These are phyloP conservation scores for Petasospora fabianii DNA, from an alignment of 1,139 yeast species.

Conservation along the genomic window DNA sequence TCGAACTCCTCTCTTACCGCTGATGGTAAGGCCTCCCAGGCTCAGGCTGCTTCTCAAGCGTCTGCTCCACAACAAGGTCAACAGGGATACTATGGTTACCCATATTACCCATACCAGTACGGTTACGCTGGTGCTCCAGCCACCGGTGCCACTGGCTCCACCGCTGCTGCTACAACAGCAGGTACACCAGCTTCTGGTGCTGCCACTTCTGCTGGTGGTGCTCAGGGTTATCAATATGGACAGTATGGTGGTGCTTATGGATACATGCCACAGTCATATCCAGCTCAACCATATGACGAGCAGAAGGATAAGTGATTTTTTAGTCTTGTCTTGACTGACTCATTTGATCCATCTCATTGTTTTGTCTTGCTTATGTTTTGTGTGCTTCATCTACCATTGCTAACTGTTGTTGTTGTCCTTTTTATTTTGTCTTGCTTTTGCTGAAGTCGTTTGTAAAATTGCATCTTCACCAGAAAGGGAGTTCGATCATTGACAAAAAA, in stretches of 20 bases:
- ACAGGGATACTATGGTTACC: constrained; percentile 23
- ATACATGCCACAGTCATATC: constrained; percentile 25
- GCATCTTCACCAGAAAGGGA: no score
- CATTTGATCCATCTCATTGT: not conserved
- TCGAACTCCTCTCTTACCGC: constrained; percentile 15
- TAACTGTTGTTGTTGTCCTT: not conserved
- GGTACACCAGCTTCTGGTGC: constrained; percentile 6
- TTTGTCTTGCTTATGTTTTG: not conserved
- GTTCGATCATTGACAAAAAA: no score
- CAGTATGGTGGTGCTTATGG: constrained; percentile 23
- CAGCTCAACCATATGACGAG: constrained; percentile 22
- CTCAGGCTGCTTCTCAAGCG: constrained; percentile 3
- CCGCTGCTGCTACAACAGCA: constrained; percentile 7
- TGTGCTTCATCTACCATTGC: not conserved
- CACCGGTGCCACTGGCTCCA: constrained; percentile 6
- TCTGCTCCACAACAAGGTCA: constrained; percentile 20
- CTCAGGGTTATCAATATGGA: constrained; percentile 21
- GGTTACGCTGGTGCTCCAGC: constrained; percentile 13
- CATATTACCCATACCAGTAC: constrained; percentile 24
- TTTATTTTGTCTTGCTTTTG: no score
- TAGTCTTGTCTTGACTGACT: not conserved
- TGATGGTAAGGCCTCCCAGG: constrained; percentile 11
- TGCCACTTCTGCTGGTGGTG: constrained; percentile 6
- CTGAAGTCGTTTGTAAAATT: no score
- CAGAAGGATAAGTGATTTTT: constrained; percentile 18